phyloP scores from a whole-genome alignment of 805 yeast species.

The Yarrowia alimentaria region DNA sequence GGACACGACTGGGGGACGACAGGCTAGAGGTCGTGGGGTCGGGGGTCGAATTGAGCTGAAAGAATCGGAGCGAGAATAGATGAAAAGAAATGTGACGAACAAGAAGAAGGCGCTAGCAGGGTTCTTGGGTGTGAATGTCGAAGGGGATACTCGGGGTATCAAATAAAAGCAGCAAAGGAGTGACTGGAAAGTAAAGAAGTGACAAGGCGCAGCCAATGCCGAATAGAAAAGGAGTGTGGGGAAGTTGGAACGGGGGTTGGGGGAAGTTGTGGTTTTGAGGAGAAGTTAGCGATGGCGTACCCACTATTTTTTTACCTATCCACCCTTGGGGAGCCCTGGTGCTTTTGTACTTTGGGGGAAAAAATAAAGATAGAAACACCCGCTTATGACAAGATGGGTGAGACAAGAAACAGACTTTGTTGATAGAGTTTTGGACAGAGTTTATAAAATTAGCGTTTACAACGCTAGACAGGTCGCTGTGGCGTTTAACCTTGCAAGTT shows the following conservation, averaged over 20 bases:
- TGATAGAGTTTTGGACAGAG: conserved; percentile 10
- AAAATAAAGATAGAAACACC: no score
- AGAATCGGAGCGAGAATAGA: background rate
- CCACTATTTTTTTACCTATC: conserved; percentile 22
- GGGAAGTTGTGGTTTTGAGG: background rate
- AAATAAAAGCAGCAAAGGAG: conserved; percentile 23
- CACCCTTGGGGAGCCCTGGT: conserved; percentile 13
- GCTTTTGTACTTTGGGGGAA: conserved; percentile 28
- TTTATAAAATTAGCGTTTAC: conserved; percentile 8
- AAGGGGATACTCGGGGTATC: conserved; percentile 6
- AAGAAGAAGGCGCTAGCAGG: no score
- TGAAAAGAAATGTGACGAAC: background rate
- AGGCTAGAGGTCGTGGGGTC: conserved; percentile 1
- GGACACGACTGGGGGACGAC: no score
- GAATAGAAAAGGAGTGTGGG: conserved; percentile 14
- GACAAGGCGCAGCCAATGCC: conserved; percentile 10
- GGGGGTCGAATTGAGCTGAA: background rate
- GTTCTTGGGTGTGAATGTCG: no score
- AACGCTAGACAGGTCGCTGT: conserved; percentile 2
- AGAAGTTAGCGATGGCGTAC: conserved; percentile 8
- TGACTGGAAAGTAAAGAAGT: conserved; percentile 18
- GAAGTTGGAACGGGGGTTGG: background rate
- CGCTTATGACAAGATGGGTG: no score
- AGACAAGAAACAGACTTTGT: background rate
- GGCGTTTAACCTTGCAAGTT: no score